These are phyloP conservation scores for Megacollybia platyphylla DNA, from an alignment of 1,284 basidiomycete genomes.

Conservation along the genomic window DNA sequence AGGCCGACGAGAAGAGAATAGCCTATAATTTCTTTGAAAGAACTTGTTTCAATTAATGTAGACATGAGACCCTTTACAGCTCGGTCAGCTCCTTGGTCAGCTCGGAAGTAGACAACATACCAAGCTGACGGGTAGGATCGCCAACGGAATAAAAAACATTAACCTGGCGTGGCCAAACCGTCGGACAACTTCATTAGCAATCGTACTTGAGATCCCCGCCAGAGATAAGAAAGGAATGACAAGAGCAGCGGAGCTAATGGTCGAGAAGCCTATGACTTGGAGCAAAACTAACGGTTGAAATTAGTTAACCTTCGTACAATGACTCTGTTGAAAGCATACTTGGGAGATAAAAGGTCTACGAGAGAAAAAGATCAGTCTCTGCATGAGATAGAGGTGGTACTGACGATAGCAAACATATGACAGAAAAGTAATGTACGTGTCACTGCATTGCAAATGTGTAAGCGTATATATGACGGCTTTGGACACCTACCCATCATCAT, in stretches of 20 bases:
- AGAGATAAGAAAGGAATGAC: slow-evolving; percentile 17
- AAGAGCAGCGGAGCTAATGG: slow-evolving; percentile 16
- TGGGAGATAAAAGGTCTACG: slow-evolving; percentile 19
- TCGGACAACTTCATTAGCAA: slow-evolving; percentile 10
- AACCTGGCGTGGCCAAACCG: slow-evolving; percentile 11
- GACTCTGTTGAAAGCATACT: slow-evolving; percentile 9
- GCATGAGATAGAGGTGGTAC: slow-evolving; percentile 5
- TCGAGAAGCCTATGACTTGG: slow-evolving; percentile 17
- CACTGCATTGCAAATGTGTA: slow-evolving; percentile 7
- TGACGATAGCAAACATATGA: slow-evolving; percentile 17
- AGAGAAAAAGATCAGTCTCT: slow-evolving; percentile 1
- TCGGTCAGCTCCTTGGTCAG: neutral
- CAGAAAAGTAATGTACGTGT: slow-evolving; percentile 17
- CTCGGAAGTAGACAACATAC: neutral
- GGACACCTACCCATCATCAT: slow-evolving; percentile 14
- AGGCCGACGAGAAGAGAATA: slow-evolving; percentile 17
- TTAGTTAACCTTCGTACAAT: neutral
- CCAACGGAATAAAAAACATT: slow-evolving; percentile 11
- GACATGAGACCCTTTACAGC: slow-evolving; percentile 15
- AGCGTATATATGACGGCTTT: neutral
- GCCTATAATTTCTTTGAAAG: slow-evolving; percentile 16
- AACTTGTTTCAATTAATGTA: slow-evolving; percentile 15
- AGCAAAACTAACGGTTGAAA: slow-evolving; percentile 14
- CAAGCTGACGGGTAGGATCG: slow-evolving; percentile 11
- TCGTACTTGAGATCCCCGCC: slow-evolving; percentile 15